Evolutionary conservation across 31 red algal genomes (phyloP).

Genomic region (Bonnemaisonia californica): DNA sequence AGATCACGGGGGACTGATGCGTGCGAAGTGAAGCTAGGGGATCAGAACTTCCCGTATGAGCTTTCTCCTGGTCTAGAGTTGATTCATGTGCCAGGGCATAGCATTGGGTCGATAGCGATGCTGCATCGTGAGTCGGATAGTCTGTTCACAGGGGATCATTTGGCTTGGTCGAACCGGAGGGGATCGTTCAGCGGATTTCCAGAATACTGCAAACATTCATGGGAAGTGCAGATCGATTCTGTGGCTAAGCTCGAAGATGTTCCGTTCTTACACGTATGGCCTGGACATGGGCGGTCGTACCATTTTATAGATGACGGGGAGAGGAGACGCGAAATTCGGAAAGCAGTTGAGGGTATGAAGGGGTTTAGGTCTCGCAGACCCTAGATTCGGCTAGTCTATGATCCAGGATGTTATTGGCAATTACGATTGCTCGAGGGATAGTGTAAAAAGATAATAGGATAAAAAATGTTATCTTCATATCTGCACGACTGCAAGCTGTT

Average conservation of each 20-base stretch:
- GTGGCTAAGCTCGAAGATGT: slow-evolving; percentile 50
- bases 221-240: slow-evolving; percentile 62
- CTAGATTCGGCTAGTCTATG: too few species aligned
- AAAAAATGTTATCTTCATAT: too few species aligned
- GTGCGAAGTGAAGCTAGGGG: slow-evolving; percentile 71
- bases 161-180: slow-evolving; percentile 49
- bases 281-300: slow-evolving; percentile 85
- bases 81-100: slow-evolving; percentile 86
- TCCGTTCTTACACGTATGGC: slow-evolving; percentile 69
- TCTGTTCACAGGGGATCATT: slow-evolving; percentile 89
- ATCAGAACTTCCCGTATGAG: slow-evolving; percentile 68
- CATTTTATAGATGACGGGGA: slow-evolving; percentile 40
- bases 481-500: too few species aligned
- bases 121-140: slow-evolving; percentile 46
- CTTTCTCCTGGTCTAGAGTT: slow-evolving; percentile 37
- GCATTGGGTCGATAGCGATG: slow-evolving; percentile 69
- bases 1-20: slow-evolving; percentile 41
- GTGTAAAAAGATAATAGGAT: too few species aligned
- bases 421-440: too few species aligned
- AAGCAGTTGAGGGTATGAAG: slow-evolving; percentile 42
- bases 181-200: slow-evolving; percentile 61
- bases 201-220: slow-evolving; percentile 36
- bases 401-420: too few species aligned
- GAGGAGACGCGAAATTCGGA: neutral
- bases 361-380: neutral